Percentiles rank a stretch among this genome's conserved stretches.
These are phyloP conservation scores for Lepidium africanum DNA, from an alignment of 345 rosid genomes.

Conservation along the genomic window DNA sequence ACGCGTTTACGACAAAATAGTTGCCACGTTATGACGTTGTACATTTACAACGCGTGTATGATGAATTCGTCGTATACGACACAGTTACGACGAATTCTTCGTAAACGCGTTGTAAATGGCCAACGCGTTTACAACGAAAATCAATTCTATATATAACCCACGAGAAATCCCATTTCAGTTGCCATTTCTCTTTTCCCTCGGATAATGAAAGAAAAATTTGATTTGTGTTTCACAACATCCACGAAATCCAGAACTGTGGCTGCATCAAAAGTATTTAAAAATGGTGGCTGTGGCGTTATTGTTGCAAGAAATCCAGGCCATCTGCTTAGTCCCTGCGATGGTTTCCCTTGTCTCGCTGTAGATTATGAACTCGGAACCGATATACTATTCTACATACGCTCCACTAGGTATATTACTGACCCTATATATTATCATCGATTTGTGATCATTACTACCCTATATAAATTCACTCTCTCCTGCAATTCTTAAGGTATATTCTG, in stretches of 20 bases:
- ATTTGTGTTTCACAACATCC: slow-evolving; percentile 47
- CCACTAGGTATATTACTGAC: slow-evolving; percentile 25
- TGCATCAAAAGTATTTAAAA: slow-evolving; percentile 31
- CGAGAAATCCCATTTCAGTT: too few relatives aligned
- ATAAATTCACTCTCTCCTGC: slow-evolving; percentile 12
- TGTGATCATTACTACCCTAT: not conserved
- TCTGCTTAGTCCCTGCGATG: slow-evolving; percentile 32
- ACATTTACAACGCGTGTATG: too few relatives aligned
- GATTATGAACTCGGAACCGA: slow-evolving; percentile 61
- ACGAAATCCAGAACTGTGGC: slow-evolving; percentile 23
- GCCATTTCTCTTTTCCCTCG: not conserved
- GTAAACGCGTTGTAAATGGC: too few relatives aligned
- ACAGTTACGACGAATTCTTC: too few relatives aligned
- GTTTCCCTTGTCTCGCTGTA: slow-evolving; percentile 53
- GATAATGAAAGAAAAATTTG: slow-evolving; percentile 39
- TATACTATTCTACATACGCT: slow-evolving; percentile 53
- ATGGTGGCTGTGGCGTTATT: slow-evolving; percentile 49
- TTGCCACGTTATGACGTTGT: too few relatives aligned
- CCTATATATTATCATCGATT: not conserved
- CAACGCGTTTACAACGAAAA: too few relatives aligned
- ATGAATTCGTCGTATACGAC: too few relatives aligned
- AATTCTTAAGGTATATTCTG: slow-evolving; percentile 1
- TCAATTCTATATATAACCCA: too few relatives aligned
- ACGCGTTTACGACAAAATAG: too few relatives aligned
- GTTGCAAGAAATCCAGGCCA: slow-evolving; percentile 48